These are phyloP conservation scores for Capsicum chinense DNA, from an alignment of 257 asterid species.

Conservation along the genomic window DNA sequence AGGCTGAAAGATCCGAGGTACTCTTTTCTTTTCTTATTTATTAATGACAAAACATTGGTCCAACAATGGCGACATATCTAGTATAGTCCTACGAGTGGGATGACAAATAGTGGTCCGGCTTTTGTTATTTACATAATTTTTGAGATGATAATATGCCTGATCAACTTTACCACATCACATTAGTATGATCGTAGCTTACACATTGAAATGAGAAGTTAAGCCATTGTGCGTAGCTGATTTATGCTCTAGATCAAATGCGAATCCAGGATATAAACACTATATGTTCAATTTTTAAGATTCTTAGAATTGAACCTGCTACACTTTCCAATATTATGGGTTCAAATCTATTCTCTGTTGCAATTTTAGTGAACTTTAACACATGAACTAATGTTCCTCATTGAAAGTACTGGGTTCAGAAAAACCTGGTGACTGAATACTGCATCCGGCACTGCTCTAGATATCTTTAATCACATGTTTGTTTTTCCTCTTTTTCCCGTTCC, in stretches of 20 bases:
- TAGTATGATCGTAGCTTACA: background rate
- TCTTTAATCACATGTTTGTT: background rate
- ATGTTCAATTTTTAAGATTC: background rate
- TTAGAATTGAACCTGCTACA: background rate
- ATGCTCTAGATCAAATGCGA: background rate
- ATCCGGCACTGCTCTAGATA: background rate
- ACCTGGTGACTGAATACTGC: background rate
- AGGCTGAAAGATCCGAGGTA: slow-evolving; percentile 89
- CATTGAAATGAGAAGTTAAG: background rate
- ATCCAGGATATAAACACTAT: background rate
- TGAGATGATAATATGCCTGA: background rate
- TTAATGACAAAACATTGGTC: background rate
- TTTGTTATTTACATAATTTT: background rate
- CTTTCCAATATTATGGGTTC: background rate
- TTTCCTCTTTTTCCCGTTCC: slow-evolving; percentile 2
- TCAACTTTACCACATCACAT: background rate
- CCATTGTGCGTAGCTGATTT: background rate
- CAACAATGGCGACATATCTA: background rate
- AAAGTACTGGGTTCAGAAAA: background rate
- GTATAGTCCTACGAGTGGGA: background rate
- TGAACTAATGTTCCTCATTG: background rate
- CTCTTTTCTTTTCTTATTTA: background rate
- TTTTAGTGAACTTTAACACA: background rate
- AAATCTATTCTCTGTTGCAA: background rate
- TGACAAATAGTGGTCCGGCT: background rate